Evolutionary conservation across 345 rosid genomes (phyloP), one percentile per base, ranked within the genome.

Genomic region (Alliaria petiolata): DNA sequence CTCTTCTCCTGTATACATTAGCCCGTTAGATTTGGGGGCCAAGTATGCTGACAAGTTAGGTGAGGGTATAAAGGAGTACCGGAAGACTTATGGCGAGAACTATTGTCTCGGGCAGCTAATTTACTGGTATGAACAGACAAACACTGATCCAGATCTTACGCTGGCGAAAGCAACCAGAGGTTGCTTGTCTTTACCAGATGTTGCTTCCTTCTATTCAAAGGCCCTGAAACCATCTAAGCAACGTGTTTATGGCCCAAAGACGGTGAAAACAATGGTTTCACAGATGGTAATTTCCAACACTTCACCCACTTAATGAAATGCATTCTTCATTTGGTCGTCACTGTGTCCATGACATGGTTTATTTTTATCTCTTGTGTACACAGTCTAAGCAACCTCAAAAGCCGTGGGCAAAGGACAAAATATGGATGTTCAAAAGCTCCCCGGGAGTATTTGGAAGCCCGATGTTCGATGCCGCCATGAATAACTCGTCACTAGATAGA

Each of bases 61-160:
- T 22, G 70, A 77, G 20, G 85, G 86, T 49, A 72, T 80, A 36
- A 86, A 88, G 47, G 97, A 90, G 83, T 95, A 85, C 79, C 62
- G 86, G 74, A 95, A 90, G 83, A 86, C 87, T 9, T 95, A 95
- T 46, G 95, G 97, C 63, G 97, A 87, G 80, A 95, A 88, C 73
- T 95, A 90, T 78, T 95, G 99, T 79, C 74, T 95, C 40, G 99
- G 98, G 56, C 99, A 95, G 85, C 85, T 95, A 67, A 87, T 95
- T 44, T 95, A 83, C 79, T 95, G 99, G 99, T 86, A 95, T 80
- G 77, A 85, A 65, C 99, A 95, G 84, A 90, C 97, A 4, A 84
- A 87, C 78, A 56, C 79, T 4, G 87, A 90, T 35, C 98, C 99
- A 28, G 98, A 95, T 84, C 42, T 74, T 77, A 85, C 84, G 79